These are phyloP conservation scores for Venturia pyrina DNA, from an alignment of 2,329 filamentous ascomycete genomes.

Conservation along the genomic window DNA sequence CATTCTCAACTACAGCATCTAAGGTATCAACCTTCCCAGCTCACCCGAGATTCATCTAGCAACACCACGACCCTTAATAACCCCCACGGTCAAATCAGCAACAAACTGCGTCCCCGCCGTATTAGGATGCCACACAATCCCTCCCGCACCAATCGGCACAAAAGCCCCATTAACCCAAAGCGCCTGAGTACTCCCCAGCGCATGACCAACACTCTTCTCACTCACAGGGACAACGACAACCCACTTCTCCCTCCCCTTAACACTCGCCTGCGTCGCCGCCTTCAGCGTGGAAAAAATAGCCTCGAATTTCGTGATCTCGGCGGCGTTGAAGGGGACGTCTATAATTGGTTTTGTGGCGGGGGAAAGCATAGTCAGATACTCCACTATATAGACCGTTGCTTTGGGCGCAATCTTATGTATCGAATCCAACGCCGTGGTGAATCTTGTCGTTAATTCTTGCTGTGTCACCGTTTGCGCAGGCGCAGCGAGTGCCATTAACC, in stretches of 20 bases:
- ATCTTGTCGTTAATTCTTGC: background rate
- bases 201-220: background rate
- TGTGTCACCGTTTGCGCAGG: background rate
- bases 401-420: constrained; percentile 4
- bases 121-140: constrained; percentile 4
- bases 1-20: background rate
- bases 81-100: background rate
- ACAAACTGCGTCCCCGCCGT: constrained; percentile 1
- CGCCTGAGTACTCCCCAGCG: constrained; percentile 1
- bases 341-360: background rate
- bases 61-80: background rate
- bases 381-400: constrained; percentile 7
- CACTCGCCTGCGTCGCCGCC: constrained; percentile 3
- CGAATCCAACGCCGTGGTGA: background rate
- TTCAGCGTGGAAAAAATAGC: constrained; percentile 9
- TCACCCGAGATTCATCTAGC: background rate
- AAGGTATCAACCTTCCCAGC: background rate
- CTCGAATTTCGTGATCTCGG: constrained; percentile 1
- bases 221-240: constrained; percentile 5
- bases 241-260: constrained; percentile 1
- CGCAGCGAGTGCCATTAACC: constrained; percentile 22
- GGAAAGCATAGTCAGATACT: constrained; percentile 13
- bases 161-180: constrained; percentile 10
- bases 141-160: background rate
- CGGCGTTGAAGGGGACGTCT: constrained; percentile 9